Evolutionary conservation across 768 basidiomycete species (phyloP).

Genomic region (Tricholoma matsutake): DNA sequence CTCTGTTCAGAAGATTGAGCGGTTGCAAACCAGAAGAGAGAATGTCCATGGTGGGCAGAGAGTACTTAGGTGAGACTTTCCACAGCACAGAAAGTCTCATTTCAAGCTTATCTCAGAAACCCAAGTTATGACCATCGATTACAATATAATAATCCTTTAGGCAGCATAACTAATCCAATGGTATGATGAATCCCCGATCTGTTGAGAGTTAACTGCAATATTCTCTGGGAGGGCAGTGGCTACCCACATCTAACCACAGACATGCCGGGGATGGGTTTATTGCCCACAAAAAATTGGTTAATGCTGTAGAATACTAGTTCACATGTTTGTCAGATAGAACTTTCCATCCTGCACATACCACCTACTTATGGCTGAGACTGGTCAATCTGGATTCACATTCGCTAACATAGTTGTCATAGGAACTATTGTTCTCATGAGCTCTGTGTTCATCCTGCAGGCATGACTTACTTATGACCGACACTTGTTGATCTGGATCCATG

Average conservation of each 20-base stretch:
- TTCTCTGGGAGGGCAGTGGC: not conserved
- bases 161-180: not conserved
- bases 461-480: no score
- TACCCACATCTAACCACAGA: no score
- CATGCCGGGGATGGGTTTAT: no score
- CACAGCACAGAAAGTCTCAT: not conserved
- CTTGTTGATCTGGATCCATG: not conserved
- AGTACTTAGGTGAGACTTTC: not conserved
- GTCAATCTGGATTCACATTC: not conserved
- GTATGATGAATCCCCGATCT: not conserved
- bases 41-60: no score
- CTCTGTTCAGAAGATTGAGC: no score
- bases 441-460: no score
- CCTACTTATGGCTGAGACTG: not conserved
- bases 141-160: not conserved
- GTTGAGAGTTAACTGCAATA: not conserved
- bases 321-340: no score
- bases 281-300: not conserved
- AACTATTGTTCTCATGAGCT: no score
- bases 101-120: not conserved
- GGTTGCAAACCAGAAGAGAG: no score
- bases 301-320: no score
- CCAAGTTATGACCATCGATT: not conserved
- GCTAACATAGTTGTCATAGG: not conserved
- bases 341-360: no score